Conservation (phyloP, 75 land plant species). For the Pinus tabuliformis region DNA sequence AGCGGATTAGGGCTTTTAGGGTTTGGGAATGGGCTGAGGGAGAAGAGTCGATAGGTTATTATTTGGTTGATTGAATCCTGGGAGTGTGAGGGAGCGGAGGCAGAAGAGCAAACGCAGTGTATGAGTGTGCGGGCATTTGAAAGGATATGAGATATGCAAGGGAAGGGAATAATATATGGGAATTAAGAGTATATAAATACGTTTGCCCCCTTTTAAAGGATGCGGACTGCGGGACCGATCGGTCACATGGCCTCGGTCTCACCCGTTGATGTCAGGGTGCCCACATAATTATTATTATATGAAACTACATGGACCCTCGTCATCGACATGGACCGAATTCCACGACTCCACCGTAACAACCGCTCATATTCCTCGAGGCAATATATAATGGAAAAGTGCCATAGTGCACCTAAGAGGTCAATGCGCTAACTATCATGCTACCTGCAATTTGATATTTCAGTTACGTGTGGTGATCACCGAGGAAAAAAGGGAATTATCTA, state of each 20-base stretch:
- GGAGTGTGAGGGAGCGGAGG: background rate
- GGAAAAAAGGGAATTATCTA: too few species aligned
- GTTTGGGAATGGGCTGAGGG: background rate
- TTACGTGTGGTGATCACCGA: too few species aligned
- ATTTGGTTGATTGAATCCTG: background rate
- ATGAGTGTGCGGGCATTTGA: constrained; percentile 10
- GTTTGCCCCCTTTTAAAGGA: constrained; percentile 55
- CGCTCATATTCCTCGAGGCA: too few species aligned
- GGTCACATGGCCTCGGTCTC: background rate
- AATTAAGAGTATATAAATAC: constrained; percentile 69
- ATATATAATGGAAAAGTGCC: too few species aligned
- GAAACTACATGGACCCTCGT: too few species aligned
- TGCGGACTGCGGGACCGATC: background rate
- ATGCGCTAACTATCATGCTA: too few species aligned
- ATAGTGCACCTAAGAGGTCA: too few species aligned
- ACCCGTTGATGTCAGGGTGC: background rate
- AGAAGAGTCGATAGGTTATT: too few species aligned
- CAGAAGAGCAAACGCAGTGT: background rate
- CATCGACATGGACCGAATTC: too few species aligned
- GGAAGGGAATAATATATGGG: constrained; percentile 34
- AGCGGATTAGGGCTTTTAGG: background rate
- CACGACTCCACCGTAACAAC: too few species aligned
- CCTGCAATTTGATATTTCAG: too few species aligned
- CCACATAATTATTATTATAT: background rate
- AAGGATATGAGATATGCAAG: background rate